Evolutionary conservation across 768 basidiomycete species (phyloP).

Genomic region (Porpolomopsis calyptriformis): DNA sequence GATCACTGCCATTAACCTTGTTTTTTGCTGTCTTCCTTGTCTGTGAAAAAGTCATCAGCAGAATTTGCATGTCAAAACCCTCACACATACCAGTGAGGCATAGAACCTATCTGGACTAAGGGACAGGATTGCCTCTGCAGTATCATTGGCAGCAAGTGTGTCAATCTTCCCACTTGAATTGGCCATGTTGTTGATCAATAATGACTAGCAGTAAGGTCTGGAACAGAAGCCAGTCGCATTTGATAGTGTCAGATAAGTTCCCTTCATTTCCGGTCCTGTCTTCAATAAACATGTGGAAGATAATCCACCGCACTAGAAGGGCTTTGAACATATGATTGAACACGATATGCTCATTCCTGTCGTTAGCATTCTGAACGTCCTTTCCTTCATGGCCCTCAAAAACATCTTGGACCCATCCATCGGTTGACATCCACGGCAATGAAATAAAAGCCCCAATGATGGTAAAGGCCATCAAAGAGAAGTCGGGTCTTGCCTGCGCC

Average conservation of each 20-base stretch:
- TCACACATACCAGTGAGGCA: not conserved
- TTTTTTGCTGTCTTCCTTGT: not conserved
- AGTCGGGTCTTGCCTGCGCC: slow-evolving; percentile 12
- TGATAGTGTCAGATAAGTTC: not conserved
- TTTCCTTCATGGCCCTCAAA: not conserved
- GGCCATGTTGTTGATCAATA: not conserved
- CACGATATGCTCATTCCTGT: not conserved
- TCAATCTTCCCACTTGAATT: not conserved
- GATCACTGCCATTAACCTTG: not conserved
- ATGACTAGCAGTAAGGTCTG: not conserved
- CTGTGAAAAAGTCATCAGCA: not conserved
- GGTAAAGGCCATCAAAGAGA: slow-evolving; percentile 10
- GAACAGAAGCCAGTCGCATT: not conserved
- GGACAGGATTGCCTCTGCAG: not conserved
- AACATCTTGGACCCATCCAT: not conserved
- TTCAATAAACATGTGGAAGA: slow-evolving; percentile 1
- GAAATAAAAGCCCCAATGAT: slow-evolving; percentile 13
- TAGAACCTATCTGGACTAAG: not conserved
- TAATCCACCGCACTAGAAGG: not conserved
- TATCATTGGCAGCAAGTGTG: not conserved
- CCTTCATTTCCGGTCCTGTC: not conserved
- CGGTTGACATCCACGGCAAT: not conserved
- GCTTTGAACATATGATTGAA: not conserved
- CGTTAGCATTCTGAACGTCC: not conserved
- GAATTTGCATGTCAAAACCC: not conserved